Base-by-base conservation (phyloP, 2,329 filamentous ascomycete species). In the Scytalidium sp. region DNA sequence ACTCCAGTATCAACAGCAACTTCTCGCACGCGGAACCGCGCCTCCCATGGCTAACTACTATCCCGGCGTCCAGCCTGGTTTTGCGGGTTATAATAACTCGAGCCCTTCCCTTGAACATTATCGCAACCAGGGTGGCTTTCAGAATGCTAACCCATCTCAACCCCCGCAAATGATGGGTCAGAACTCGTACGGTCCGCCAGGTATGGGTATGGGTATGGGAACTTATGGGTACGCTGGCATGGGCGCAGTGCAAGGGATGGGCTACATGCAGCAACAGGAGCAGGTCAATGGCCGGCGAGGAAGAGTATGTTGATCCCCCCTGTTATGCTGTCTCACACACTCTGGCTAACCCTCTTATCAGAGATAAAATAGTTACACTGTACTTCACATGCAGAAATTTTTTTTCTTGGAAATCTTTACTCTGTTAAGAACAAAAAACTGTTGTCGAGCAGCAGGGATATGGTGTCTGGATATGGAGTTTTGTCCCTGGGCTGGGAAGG, bases 21-120 rank as follows among this genome's bases (percentile, higher is more conserved):
- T 84, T 70, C 73, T 84, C 65, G 72, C 72, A 43, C 74, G 81
- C 17, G 75, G 72, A 15, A 53, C 59, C 8, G 68, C 70, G 2
- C 77, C 79, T 11, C 75, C 75, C 9, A 75, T 83, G 69, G 76
- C 72, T 61, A 81, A 77, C 63, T 83, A 74, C 65, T 85, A 77
- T 60, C 74, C 78, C 3, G 64, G 69, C 7, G 77, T 84, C 73
- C 80, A 78, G 62, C 70, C 75, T 32, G 76, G 76, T 0, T 83
- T 76, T 58, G 72, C 69, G n/a, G 73, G 70, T n/a, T 84, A 76
- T 59, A 74, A 70, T 56, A 71, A 67, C 50, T 62, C 74, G 29
- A 73, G 70, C 55, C 70, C 78, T 7, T 66, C 75, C 1, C 66
- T 79, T 44, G 80, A 85, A 29, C 79, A 81, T 58, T 84, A 78